Evolutionary conservation across 108 stramenopile genomes (phyloP), one percentile per base, ranked within the genome.

Genomic region (Nitzschia sp.): DNA sequence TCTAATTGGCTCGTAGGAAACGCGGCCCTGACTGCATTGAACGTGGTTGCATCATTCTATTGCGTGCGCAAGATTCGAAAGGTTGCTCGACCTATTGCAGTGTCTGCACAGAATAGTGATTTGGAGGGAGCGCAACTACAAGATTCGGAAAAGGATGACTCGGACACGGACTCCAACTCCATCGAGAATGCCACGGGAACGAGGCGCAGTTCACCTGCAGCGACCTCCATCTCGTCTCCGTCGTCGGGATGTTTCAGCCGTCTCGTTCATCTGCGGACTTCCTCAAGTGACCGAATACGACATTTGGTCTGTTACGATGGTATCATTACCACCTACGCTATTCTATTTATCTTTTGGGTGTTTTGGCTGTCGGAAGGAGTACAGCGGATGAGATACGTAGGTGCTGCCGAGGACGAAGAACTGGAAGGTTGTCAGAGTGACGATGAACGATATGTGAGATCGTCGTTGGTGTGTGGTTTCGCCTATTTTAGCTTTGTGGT

Each of bases 261-360:
- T 30, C 49, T 65, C 0, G 15, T 53, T 32, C 47, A 51, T 32
- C 19, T 49, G 8, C 47, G 64, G 30, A 65, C 64, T 28, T 19
- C 49, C 0, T 65, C 64, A 6, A 65, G 64, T 23, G 45, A 65
- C 30, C 29, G 54, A 42, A 33, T 70, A 27, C 36, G 68, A 19
- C 68, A 70, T 59, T 46, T 70, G 46, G 28, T 70, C 3, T 55
- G 68, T 24, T 70, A 70, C 21, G 58, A 70, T 48, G 58, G 58
- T 9, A 25, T 70, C 8, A 33, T 70, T 25, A 36, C 68, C 17
- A 70, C 68, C 11, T 70, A 70, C 57, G 33, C 55, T 15, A 59
- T 70, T 36, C 23, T 70, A 21, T 58, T 70, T 32, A 5, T 70
- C 18, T 70, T 70, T 49, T 70, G 68, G 68, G 35, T 59, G 6